Evolutionary conservation across 371 early-diverging fungal species (phyloP).

Genomic region (Funneliformis caledonium): DNA sequence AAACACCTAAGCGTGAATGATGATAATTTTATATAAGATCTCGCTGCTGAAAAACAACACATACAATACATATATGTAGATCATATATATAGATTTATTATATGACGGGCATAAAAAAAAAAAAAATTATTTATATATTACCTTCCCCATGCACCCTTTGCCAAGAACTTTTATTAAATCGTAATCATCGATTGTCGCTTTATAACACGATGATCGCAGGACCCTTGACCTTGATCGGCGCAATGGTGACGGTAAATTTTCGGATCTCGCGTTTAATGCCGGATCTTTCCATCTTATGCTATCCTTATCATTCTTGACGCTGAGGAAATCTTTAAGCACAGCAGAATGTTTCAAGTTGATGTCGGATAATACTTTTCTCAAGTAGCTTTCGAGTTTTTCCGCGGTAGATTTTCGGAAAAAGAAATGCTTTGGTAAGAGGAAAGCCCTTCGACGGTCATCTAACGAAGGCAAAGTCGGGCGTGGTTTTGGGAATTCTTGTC

Average conservation of each 20-base stretch:
- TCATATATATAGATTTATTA: no score
- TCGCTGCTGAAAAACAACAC: no score
- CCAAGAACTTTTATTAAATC: conserved; percentile 70
- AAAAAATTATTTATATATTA: conserved; percentile 41
- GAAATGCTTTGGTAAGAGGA: conserved; percentile 47
- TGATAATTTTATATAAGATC: no score
- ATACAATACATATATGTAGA: no score
- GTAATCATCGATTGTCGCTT: conserved; percentile 57
- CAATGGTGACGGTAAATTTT: neutral
- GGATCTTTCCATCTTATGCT: conserved; percentile 43
- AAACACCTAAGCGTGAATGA: conserved; percentile 51
- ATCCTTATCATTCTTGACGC: conserved; percentile 46
- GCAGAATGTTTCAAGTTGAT: conserved; percentile 43
- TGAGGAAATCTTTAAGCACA: conserved; percentile 45
- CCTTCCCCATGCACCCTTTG: conserved; percentile 81
- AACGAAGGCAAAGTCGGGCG: conserved; percentile 48
- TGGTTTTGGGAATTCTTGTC: conserved; percentile 46
- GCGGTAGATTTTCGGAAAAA: conserved; percentile 52
- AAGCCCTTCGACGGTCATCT: conserved; percentile 41
- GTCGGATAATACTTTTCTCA: conserved; percentile 46
- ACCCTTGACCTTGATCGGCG: neutral
- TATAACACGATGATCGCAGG: conserved; percentile 35
- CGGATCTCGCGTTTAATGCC: neutral
- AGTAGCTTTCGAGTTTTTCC: conserved; percentile 48
- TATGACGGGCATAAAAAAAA: neutral